Conservation (phyloP, 2,329 filamentous ascomycete species). For the Colletotrichum gloeosporioides region DNA sequence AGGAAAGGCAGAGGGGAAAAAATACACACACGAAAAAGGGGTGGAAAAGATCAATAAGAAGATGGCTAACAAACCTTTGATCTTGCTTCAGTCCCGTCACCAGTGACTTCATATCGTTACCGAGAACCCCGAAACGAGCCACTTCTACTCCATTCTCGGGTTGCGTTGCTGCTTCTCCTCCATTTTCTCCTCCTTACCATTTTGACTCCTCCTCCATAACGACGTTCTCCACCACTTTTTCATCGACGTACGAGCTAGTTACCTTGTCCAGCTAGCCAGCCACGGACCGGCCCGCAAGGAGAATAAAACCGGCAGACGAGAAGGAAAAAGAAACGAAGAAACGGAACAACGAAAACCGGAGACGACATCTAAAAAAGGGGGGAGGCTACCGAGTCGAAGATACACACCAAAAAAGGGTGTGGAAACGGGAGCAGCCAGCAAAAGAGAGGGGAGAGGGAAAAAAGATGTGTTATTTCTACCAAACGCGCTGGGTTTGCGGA, state of each 20-base stretch:
- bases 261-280: conserved; percentile 5
- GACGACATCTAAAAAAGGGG: neutral
- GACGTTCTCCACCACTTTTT: conserved; percentile 11
- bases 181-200: neutral
- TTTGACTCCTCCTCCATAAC: conserved; percentile 3
- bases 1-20: neutral
- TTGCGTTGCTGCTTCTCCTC: conserved; percentile 1
- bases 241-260: neutral
- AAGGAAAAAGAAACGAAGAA: neutral
- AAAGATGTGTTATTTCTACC: conserved; percentile 95
- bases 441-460: neutral
- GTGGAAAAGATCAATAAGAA: conserved; percentile 18
- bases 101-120: conserved; percentile 17
- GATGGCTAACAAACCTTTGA: conserved; percentile 20
- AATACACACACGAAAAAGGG: neutral
- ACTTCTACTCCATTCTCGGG: conserved; percentile 15
- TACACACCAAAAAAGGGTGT: neutral
- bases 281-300: conserved; percentile 12
- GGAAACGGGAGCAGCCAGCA: neutral
- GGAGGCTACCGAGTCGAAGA: neutral
- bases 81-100: conserved; percentile 4
- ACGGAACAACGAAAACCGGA: neutral
- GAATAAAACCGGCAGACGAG: neutral
- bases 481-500: conserved; percentile 82
- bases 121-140: conserved; percentile 16